Evolutionary conservation across 495 filamentous ascomycete species (phyloP).

Genomic region (Mytilinidion resinicola): DNA sequence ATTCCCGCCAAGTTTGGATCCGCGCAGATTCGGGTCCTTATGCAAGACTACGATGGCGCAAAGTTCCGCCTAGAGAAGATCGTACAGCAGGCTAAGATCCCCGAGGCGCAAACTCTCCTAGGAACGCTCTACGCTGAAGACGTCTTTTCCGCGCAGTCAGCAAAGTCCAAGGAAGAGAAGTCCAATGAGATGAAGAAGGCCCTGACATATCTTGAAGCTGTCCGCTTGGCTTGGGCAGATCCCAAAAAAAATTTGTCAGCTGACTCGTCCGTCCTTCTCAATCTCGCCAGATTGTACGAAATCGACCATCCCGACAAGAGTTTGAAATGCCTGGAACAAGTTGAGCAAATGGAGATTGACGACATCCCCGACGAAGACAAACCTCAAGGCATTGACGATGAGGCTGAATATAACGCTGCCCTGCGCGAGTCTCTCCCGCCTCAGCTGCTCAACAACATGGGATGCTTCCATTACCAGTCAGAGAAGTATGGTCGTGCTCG

Average conservation of each 20-base stretch:
- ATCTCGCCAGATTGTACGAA: slow-evolving; percentile 87
- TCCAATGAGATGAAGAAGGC: slow-evolving; percentile 75
- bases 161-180: slow-evolving; percentile 78
- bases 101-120: slow-evolving; percentile 86
- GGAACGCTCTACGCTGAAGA: slow-evolving; percentile 91
- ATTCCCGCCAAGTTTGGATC: slow-evolving; percentile 88
- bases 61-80: slow-evolving; percentile 94
- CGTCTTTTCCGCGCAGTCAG: slow-evolving; percentile 69
- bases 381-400: slow-evolving; percentile 56
- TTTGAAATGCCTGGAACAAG: slow-evolving; percentile 79
- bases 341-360: slow-evolving; percentile 79
- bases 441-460: slow-evolving; percentile 94
- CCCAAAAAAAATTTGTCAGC: slow-evolving; percentile 73
- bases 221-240: slow-evolving; percentile 84
- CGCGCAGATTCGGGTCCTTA: slow-evolving; percentile 78
- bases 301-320: slow-evolving; percentile 77
- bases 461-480: slow-evolving; percentile 82
- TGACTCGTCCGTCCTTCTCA: slow-evolving; percentile 85
- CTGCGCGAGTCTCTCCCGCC: slow-evolving; percentile 74
- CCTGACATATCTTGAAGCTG: slow-evolving; percentile 69
- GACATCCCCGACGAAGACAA: slow-evolving; percentile 61
- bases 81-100: slow-evolving; percentile 71
- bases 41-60: slow-evolving; percentile 78
- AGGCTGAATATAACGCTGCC: slow-evolving; percentile 40
- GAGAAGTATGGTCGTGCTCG: slow-evolving; percentile 78